phyloP scores from a whole-genome alignment of 108 stramenopile species.

The Conticribra weissflogii region DNA sequence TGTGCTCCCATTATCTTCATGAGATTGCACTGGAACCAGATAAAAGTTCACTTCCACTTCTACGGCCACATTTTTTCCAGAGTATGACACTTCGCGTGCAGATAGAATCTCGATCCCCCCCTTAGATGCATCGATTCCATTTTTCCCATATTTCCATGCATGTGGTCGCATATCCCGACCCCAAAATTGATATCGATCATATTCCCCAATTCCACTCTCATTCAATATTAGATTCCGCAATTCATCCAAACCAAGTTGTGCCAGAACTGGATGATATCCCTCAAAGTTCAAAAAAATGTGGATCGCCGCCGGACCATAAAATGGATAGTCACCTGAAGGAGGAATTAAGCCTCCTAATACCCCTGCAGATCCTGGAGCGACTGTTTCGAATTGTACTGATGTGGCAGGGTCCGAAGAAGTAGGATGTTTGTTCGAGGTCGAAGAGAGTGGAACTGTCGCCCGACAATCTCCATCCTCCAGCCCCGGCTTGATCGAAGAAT shows the following conservation, averaged over 20 bases:
- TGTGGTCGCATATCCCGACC: slow-evolving; percentile 7
- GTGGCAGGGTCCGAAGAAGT: slow-evolving; percentile 9
- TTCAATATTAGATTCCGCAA: slow-evolving; percentile 16
- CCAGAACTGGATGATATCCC: slow-evolving; percentile 46
- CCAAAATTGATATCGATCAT: slow-evolving; percentile 22
- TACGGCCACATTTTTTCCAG: slow-evolving; percentile 9
- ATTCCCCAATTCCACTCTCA: slow-evolving; percentile 14
- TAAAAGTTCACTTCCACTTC: slow-evolving; percentile 31
- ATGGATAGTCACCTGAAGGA: slow-evolving; percentile 47
- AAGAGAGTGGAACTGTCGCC: slow-evolving; percentile 36
- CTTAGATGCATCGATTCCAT: background rate
- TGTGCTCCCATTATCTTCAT: background rate
- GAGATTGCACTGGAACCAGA: background rate
- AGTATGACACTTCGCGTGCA: background rate
- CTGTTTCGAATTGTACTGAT: slow-evolving; percentile 43
- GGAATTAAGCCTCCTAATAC: slow-evolving; percentile 60
- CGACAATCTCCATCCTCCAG: slow-evolving; percentile 56
- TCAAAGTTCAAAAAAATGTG: slow-evolving; percentile 48
- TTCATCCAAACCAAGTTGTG: slow-evolving; percentile 41
- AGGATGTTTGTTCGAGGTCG: background rate
- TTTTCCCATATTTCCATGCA: slow-evolving; percentile 23
- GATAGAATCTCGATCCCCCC: slow-evolving; percentile 40
- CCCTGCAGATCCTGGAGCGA: slow-evolving; percentile 64
- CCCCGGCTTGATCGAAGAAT: slow-evolving; percentile 53
- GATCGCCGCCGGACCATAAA: slow-evolving; percentile 55